Evolutionary conservation across 768 basidiomycete species (phyloP).

Genomic region (Lentinula aciculospora): DNA sequence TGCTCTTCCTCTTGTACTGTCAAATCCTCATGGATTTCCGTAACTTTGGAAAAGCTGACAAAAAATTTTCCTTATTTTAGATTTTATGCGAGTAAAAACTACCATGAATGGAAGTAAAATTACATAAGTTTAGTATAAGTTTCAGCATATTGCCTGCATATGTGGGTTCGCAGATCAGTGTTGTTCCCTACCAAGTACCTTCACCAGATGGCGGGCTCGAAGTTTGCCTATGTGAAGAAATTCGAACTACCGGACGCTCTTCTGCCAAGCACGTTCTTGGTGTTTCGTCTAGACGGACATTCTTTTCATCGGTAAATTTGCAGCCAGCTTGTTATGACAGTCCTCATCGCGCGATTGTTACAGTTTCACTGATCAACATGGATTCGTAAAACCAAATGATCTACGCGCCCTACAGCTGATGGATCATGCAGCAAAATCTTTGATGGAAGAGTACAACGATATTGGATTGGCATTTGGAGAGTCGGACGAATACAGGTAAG

Average conservation of each 20-base stretch:
- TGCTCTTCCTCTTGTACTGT: too few species aligned
- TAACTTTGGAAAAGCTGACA: too few species aligned
- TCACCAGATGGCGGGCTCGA: conserved; percentile 79
- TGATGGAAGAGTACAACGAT: conserved; percentile 82
- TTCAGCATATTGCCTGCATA: too few species aligned
- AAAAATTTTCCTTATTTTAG: too few species aligned
- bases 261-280: conserved; percentile 76
- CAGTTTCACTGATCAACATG: conserved; percentile 83
- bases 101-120: too few species aligned
- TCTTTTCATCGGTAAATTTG: conserved; percentile 77
- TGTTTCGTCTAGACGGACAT: conserved; percentile 89
- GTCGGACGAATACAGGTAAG: conserved; percentile 94
- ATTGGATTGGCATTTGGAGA: conserved; percentile 89
- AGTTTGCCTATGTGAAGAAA: conserved; percentile 82
- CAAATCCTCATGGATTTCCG: too few species aligned
- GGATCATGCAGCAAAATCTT: conserved; percentile 79
- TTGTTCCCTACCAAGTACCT: too few species aligned
- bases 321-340: neutral
- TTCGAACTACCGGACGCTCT: conserved; percentile 89
- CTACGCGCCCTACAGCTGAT: conserved; percentile 79
- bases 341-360: neutral
- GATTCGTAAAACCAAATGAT: conserved; percentile 91
- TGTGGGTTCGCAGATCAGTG: too few species aligned
- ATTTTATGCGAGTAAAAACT: too few species aligned
- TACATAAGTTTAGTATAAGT: too few species aligned